Base-by-base conservation (phyloP, 208 protist genomes). In the Leishmania guyanensis region DNA sequence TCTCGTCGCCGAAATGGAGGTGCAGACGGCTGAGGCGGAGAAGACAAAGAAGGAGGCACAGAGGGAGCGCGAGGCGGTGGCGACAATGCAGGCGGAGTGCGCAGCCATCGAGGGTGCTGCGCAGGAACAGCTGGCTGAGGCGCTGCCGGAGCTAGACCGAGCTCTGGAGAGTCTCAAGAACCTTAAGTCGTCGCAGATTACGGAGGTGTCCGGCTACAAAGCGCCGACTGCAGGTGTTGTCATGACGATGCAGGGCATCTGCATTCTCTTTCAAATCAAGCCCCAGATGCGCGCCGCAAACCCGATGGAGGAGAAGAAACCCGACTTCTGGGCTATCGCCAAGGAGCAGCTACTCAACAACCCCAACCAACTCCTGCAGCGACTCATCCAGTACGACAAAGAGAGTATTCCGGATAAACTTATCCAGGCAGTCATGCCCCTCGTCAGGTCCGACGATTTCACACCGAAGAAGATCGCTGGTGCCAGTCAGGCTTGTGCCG, bases 191-290 rank as follows among this genome's bases (percentile, higher is more conserved):
- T 96, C 92, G 50, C 98, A 99, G 82, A 98, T 99, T 75, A 96
- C 93, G 17, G 99, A 99, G 89, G 97, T 99, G 82, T 95, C 96
- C 2, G 92, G 96, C 53, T 99, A 99, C 90, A 96, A 97, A 82
- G 93, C 92, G 12, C 99, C 99, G 3, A 99, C 99, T 10, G 82
- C 89, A 2, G 98, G 98, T 84, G 99, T 99, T 0, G 92, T 98
- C 56, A 95, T 99, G 89, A 99, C 99, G 17, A 98, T 99, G 96
- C 97, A 99, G 84, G 98, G 98, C 14, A 98, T 99, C 77, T 99
- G 98, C 87, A 99, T 99, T 82, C 90, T 99, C 79, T 98, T 98
- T 79, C 97, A 99, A 82, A 98, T 99, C 54, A 97, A 98, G 82
- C 92, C 99, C 26, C 91, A 98, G 64, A 98, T 99, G 92, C 93